Base-by-base conservation (phyloP, 1,284 basidiomycete species). In the Pyrrhoderma lamaoense region DNA sequence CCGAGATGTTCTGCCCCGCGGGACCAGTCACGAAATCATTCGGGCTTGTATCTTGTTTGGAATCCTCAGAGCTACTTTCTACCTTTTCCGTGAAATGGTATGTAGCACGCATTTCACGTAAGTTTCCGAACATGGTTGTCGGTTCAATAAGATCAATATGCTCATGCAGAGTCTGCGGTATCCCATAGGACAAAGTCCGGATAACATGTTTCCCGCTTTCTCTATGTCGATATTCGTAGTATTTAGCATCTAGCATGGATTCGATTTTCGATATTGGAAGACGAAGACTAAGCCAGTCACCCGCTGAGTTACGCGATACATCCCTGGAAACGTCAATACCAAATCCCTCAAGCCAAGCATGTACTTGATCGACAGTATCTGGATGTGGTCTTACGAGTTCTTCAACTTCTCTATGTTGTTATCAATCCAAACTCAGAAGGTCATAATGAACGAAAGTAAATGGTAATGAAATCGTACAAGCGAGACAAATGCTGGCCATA, bases 201-300 rank as follows among this genome's bases (percentile, higher is more conserved):
- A 56, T 54, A 27, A 59, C 43, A 7, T 44, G 49, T 21, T 57
- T 54, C 11, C 18, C 47, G 11, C 54, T 57, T 2, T 49, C 40
- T 14, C 38, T 52, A 46, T 62, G 61, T 14, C 42, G 48, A 40
- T 57, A 62, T 16, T 58, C 25, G n/a, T 52, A 45, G 44, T 60
- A 62, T 39, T 59, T 46, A 11, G 58, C 50, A 22, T 47, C 42
- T 8, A 59, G 50, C 53, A 68, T 59, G 31, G 54, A 49, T 36
- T 64, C 55, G 13, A 65, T 65, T 51, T 60, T 42, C 25, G 54
- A 56, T 9, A 64, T 60, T 2, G 66, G 62, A 3, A 65, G 56
- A n/a, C 57, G 45, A 23, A 67, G 51, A 31, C 52, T 56, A 45
- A 68, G 49, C 54, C 60, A 63, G 52, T 67, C 64, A 19, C 60